Evolutionary conservation across 257 asterid genomes (phyloP), one percentile per base, ranked within the genome.

Genomic region (Knoxia roxburghii): DNA sequence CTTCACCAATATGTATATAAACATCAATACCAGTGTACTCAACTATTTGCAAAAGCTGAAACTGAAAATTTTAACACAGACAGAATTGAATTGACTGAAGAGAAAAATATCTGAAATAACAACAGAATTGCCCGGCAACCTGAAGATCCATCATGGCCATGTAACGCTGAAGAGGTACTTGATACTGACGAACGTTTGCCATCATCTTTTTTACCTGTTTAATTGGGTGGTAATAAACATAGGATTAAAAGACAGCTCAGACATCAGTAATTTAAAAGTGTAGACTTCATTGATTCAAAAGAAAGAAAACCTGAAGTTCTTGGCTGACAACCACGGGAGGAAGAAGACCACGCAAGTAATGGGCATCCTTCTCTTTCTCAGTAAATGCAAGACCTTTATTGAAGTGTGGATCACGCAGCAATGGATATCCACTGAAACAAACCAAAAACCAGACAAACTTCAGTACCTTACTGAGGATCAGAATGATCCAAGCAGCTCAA

Each of bases 61-160:
- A 65, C 57, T 50, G 35, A 46, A 26, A 59, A 32, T 6, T 2
- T 2, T 37, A 15, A 32, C 48, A 46, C 40, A 37, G 46, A 48
- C 51, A 37, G 4, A 21, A 18, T 26, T 48, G 6, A 67, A 43
- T 40, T 67, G 35, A 13, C 48, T 7, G 51, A 20, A 49, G 2
- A 61, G 49, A 37, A 53, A 60, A 20, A 46, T 68, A 35, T 4
- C 41, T 37, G 23, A 23, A 65, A 14, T 45, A 48, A 65, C 48
- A 43, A 60, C 20, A 17, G 35, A 39, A 64, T 17, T 18, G 68
- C 41, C 6, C 20, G 17, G 70, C 68, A 77, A 93, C 99, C 99
- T 93, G 99, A 73, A 94, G 97, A 82, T 94, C 99, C 99, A 89
- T 94, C 99, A 94, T 94, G 73, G 99, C 99, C 98, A 91, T 94